phyloP scores from a whole-genome alignment of 73 alveolate species.

The Diophrys sp. region DNA sequence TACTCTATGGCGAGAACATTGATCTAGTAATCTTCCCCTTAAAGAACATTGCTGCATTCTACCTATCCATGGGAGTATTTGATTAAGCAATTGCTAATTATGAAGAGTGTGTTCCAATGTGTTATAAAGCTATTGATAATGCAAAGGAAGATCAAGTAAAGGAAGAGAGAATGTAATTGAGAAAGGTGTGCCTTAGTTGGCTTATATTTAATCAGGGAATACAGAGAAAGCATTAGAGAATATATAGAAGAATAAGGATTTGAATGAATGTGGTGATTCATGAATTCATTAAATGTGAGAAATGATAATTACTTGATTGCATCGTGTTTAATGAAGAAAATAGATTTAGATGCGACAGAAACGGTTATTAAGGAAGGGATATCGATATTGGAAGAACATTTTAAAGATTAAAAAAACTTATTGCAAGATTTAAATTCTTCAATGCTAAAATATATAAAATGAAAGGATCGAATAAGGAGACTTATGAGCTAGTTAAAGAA shows the following conservation, averaged over 20 bases:
- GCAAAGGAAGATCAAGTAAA: neutral
- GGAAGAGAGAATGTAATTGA: neutral
- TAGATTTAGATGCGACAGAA: neutral
- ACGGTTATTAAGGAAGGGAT: neutral
- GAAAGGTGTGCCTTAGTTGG: neutral
- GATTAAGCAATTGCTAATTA: neutral
- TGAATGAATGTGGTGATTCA: neutral
- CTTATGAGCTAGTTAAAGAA: neutral
- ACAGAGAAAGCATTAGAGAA: neutral
- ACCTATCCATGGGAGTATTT: neutral
- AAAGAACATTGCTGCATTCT: constrained; percentile 5
- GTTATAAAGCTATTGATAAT: neutral
- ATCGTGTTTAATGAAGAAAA: neutral
- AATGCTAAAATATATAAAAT: neutral
- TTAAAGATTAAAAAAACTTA: neutral
- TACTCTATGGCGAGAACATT: constrained; percentile 6
- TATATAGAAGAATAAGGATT: neutral
- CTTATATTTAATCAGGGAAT: neutral
- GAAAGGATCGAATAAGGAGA: neutral
- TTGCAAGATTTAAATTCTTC: neutral
- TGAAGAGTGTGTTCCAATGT: neutral
- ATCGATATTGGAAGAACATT: too few species aligned
- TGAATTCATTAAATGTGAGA: neutral
- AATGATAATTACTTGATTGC: neutral
- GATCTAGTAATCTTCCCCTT: neutral